Conservation (phyloP, 768 basidiomycete genomes). For the Psilocybe azurescens region DNA sequence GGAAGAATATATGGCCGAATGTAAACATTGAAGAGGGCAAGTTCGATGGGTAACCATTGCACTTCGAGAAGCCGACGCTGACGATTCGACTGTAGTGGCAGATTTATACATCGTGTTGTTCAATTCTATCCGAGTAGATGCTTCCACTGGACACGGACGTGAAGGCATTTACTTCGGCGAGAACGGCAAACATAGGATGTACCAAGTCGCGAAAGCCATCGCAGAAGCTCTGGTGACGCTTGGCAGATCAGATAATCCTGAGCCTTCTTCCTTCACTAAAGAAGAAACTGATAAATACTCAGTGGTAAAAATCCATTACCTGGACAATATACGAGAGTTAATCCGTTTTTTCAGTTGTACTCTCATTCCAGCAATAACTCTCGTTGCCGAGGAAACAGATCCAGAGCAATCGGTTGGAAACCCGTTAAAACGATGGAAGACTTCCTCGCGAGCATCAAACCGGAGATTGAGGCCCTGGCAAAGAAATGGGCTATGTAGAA, state of each 20-base stretch:
- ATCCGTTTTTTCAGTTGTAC: conserved; percentile 33
- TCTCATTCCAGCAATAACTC: conserved; percentile 19
- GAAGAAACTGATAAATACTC: conserved; percentile 50
- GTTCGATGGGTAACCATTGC: conserved; percentile 21
- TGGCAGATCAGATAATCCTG: conserved; percentile 40
- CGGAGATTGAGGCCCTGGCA: conserved; percentile 23
- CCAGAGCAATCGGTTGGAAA: conserved; percentile 32
- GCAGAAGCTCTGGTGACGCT: conserved; percentile 42
- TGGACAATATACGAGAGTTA: conserved; percentile 11
- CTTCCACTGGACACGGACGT: conserved; percentile 48
- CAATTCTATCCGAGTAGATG: conserved; percentile 37
- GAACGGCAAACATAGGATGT: conserved; percentile 51
- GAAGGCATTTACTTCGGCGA: conserved; percentile 61
- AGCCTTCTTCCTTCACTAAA: conserved; percentile 51
- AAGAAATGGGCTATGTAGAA: conserved; percentile 2
- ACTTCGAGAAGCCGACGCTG: too few relatives aligned
- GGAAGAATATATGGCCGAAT: conserved; percentile 59
- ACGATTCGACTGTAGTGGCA: conserved; percentile 33
- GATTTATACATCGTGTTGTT: conserved; percentile 51
- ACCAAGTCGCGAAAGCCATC: conserved; percentile 45
- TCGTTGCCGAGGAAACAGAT: conserved; percentile 26
- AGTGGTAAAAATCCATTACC: conserved; percentile 20
- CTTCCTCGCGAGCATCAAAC: conserved; percentile 28
- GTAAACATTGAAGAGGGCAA: conserved; percentile 43
- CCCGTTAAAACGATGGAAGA: conserved; percentile 27